These are phyloP conservation scores for Phoma sp. DNA, from an alignment of 2,329 filamentous ascomycete genomes.

Conservation along the genomic window DNA sequence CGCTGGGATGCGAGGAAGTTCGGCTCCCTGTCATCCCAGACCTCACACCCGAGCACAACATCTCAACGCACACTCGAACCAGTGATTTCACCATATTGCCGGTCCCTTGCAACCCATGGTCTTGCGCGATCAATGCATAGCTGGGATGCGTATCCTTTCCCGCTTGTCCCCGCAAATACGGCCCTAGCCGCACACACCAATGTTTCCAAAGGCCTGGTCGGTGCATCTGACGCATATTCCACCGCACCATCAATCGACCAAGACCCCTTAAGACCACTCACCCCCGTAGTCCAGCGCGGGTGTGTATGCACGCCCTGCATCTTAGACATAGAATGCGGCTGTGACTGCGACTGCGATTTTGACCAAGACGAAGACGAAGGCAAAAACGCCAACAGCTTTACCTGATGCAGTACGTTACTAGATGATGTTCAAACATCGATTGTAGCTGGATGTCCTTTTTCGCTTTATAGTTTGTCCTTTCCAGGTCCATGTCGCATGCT, in stretches of 20 bases:
- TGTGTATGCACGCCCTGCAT: too few species aligned
- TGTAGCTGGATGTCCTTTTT: too few species aligned
- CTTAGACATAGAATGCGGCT: too few species aligned
- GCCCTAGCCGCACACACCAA: constrained; percentile 22
- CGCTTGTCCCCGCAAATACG: constrained; percentile 26
- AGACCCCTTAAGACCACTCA: constrained; percentile 15
- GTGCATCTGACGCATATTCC: constrained; percentile 24
- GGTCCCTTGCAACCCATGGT: constrained; percentile 37
- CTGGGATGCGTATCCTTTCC: constrained; percentile 24
- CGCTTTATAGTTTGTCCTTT: too few species aligned
- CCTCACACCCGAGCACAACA: background rate
- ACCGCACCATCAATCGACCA: constrained; percentile 13
- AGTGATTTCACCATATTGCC: constrained; percentile 27
- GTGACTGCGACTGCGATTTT: too few species aligned
- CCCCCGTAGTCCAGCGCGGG: too few species aligned
- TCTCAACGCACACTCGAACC: background rate
- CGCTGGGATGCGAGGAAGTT: constrained; percentile 6
- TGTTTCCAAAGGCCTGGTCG: constrained; percentile 35
- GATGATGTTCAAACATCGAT: too few species aligned
- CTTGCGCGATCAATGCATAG: constrained; percentile 32
- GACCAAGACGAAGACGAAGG: too few species aligned
- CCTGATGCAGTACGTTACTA: too few species aligned
- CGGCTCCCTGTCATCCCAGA: constrained; percentile 1
- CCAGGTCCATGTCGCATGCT: too few species aligned
- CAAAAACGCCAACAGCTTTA: too few species aligned